A percentile compares a stretch with the other conserved stretches of the same genome.
Conservation (phyloP, 2,329 filamentous ascomycete genomes). For the Blumeriella jaapii region DNA sequence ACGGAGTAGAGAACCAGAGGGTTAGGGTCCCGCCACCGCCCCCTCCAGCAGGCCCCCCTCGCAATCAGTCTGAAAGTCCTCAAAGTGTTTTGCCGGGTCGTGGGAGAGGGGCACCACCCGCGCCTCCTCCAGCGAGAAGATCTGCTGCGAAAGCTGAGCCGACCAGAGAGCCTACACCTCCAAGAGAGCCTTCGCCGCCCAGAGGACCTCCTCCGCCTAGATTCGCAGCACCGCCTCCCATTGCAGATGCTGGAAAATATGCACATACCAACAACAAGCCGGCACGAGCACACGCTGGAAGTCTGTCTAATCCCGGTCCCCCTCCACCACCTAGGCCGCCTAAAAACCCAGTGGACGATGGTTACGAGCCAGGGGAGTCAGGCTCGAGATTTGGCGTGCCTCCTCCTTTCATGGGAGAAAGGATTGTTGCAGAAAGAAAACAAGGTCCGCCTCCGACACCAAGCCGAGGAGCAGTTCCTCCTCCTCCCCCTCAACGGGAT, state of each 20-base stretch:
- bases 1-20: conserved; percentile 33
- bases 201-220: conserved; percentile 45
- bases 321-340: conserved; percentile 58
- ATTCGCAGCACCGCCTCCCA: conserved; percentile 77
- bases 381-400: conserved; percentile 61
- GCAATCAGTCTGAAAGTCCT: conserved; percentile 25
- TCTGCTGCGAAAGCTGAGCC: conserved; percentile 42
- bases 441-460: conserved; percentile 65
- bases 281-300: conserved; percentile 35
- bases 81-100: conserved; percentile 20
- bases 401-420: conserved; percentile 62
- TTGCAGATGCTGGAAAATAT: conserved; percentile 83
- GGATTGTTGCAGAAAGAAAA: conserved; percentile 52
- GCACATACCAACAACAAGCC: conserved; percentile 43
- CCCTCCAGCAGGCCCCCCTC: conserved; percentile 36
- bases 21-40: conserved; percentile 48
- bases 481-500: conserved; percentile 48
- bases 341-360: conserved; percentile 60
- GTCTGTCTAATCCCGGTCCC: conserved; percentile 44
- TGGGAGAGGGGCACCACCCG: conserved; percentile 34
- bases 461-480: conserved; percentile 58
- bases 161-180: conserved; percentile 42
- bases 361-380: conserved; percentile 35
- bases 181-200: conserved; percentile 60
- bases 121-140: conserved; percentile 49